Conservation (phyloP, 768 basidiomycete genomes). For the Collybia nuda region DNA sequence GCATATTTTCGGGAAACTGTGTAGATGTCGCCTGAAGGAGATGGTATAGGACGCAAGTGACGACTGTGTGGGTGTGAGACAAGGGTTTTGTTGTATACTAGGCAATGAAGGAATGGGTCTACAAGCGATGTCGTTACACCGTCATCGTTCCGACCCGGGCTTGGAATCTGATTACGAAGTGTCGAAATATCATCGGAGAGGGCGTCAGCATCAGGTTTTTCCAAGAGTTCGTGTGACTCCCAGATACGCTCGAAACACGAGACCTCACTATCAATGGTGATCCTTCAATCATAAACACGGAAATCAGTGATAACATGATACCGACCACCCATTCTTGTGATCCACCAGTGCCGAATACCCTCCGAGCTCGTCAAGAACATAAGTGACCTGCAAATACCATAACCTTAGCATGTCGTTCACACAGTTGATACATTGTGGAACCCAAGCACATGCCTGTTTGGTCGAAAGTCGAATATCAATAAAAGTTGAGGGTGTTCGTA, state of each 20-base stretch:
- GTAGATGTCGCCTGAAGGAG: conserved; percentile 31
- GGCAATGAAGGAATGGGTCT: conserved; percentile 37
- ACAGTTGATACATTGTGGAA: not conserved
- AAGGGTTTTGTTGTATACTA: conserved; percentile 40
- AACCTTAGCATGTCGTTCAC: not conserved
- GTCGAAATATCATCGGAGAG: conserved; percentile 22
- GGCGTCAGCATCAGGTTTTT: conserved; percentile 1
- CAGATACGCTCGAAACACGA: conserved; percentile 60
- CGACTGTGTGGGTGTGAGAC: conserved; percentile 26
- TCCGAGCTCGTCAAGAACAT: conserved; percentile 47
- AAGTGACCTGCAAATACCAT: conserved; percentile 32
- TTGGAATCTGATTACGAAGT: conserved; percentile 13
- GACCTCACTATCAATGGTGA: conserved; percentile 36
- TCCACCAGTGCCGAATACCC: conserved; percentile 45
- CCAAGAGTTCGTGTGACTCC: conserved; percentile 35
- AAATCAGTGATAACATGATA: not conserved
- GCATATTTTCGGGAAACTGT: conserved; percentile 38
- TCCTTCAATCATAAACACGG: not conserved
- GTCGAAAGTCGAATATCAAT: conserved; percentile 32
- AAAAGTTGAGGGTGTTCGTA: conserved; percentile 33
- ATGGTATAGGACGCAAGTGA: conserved; percentile 18
- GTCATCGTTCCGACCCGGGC: conserved; percentile 11
- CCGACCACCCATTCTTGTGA: conserved; percentile 34
- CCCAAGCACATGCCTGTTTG: conserved; percentile 33
- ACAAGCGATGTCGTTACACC: conserved; percentile 28